Evolutionary conservation across 345 rosid genomes (phyloP), one percentile per base, ranked within the genome.

Genomic region (Reutealis trisperma): DNA sequence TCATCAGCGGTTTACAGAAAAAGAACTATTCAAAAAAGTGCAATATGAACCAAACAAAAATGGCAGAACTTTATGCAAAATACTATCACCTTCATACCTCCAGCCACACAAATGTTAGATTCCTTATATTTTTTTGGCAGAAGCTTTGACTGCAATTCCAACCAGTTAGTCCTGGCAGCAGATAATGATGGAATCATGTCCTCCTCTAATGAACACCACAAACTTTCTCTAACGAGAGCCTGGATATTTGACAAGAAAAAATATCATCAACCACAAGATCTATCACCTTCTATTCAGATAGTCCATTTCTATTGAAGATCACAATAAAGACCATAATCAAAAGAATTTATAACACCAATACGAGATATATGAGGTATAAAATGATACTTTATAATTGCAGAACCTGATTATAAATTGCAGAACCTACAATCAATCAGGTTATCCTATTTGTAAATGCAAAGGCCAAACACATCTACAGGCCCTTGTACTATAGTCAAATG

Each of bases 131-230:
- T 84, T 82, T 85, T 92, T 13, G 94, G 86, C 51, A 91, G 78
- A 78, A 89, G 86, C 83, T 89, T 91, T 73, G 99, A 90, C 73
- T 94, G 98, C 60, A 94, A 82, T 65, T 96, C 99, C 90, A 96
- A 86, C 99, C 99, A 96, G 82, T 94, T 94, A 74, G 90, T 85
- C 88, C 88, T 91, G 75, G 86, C 83, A 82, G 87, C 83, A 79
- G 93, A 80, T 74, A 85, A 78, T 57, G 95, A 94, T 72, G 98
- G 99, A 74, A 91, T 83, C 76, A 96, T 85, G 73, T 91, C 97
- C 80, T 92, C 97, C 91, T 96, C 99, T 70, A 96, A 85, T 60
- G 95, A 91, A 52, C 32, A 85, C 99, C 99, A 96, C 80, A 91
- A 24, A 78, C 84, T 89, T 86, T 96, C 99, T 80, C 60, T 85